phyloP scores from a whole-genome alignment of 805 yeast genomes.

The Wickerhamomyces strasburgensis region DNA sequence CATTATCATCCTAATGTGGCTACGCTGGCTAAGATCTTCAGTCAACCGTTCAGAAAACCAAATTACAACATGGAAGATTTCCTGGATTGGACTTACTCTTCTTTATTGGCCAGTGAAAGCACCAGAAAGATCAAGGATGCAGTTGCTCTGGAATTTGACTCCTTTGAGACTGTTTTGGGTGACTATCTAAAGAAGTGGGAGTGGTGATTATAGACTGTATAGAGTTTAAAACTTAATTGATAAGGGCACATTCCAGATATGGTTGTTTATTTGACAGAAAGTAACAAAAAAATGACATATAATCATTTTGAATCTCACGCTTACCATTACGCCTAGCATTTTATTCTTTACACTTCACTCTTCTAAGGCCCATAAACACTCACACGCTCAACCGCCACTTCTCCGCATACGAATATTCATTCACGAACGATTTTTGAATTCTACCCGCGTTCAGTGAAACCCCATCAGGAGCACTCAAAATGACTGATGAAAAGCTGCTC shows the following conservation, averaged over 20 bases:
- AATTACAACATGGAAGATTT: conserved; percentile 91
- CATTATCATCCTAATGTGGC: conserved; percentile 97
- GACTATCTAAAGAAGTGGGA: conserved; percentile 24
- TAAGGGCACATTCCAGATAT: no score
- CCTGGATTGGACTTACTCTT: conserved; percentile 80
- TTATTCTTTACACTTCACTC: no score
- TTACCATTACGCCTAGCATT: no score
- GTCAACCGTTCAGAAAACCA: conserved; percentile 86
- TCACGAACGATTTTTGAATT: no score
- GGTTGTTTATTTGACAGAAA: no score
- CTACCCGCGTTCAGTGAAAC: no score
- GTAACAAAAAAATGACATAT: no score
- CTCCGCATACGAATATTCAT: no score
- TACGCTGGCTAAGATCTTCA: conserved; percentile 79
- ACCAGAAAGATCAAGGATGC: conserved; percentile 62
- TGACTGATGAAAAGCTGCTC: not conserved
- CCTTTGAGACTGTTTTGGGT: conserved; percentile 23
- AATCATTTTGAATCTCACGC: no score
- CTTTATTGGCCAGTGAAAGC: conserved; percentile 58
- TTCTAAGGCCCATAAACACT: no score
- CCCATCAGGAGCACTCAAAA: not conserved
- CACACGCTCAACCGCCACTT: no score
- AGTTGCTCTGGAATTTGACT: conserved; percentile 74
- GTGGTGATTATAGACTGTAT: conserved; percentile 18
- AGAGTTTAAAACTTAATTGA: no score